Evolutionary conservation across 1,284 basidiomycete species (phyloP), one percentile per base, ranked within the genome.

Genomic region (Tremellales sp.): DNA sequence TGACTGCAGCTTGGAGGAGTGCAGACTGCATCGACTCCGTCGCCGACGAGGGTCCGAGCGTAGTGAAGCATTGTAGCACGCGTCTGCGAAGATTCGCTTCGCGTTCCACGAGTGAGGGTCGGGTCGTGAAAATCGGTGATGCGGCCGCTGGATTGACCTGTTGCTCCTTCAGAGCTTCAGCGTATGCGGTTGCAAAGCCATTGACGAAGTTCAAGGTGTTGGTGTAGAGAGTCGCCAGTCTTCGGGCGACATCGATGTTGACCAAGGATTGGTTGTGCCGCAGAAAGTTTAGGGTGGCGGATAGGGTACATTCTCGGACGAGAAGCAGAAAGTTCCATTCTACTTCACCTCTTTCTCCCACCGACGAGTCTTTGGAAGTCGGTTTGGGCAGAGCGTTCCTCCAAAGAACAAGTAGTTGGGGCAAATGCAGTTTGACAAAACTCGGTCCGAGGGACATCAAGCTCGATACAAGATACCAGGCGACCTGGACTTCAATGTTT

Each of bases 321-420:
- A 90, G 85, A 5, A 98, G 75, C 7, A 99, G 75, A 74, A 97
- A 98, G 44, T 79, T 79, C 92, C 93, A 97, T 63, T 97, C 95
- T 0, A 79, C 75, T 18, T 81, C 75, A 27, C 82, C 82, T 18
- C 90, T 78, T 14, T 83, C 81, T 0, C 80, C 77, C 12, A 78
- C 79, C 1, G 76, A 72, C 0, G 79, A 77, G 60, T 97, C 94
- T 70, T 94, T 94, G 58, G 79, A 85, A 0, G 89, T 89, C 0
- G 90, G 86, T 71, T 97, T 97, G 1, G 94, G 91, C 0, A 98
- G 77, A 2, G 95, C 92, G 60, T 98, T 98, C 28, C 94, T 78
- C 95, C 95, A 98, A 2, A 98, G 79, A 0, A 94, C 87, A 22
- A 98, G 79, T 6, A 98, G 77, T 61, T 97, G 92, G 0, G 91